Percentiles rank a stretch among this genome's conserved stretches.
These are phyloP conservation scores for Cerrena zonata DNA, from an alignment of 1,284 basidiomycete species.

Conservation along the genomic window DNA sequence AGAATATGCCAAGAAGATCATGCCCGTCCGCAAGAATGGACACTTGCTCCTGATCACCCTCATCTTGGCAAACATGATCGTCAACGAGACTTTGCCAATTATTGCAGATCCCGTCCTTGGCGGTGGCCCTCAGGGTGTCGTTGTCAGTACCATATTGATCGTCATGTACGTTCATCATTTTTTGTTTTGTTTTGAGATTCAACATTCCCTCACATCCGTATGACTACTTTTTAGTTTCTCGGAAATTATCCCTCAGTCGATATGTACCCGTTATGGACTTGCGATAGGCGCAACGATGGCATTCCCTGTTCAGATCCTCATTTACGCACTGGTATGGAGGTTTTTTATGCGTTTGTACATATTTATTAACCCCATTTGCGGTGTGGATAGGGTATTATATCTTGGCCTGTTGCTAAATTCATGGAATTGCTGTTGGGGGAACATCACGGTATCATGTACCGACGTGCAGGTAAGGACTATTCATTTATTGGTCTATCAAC, in stretches of 20 bases:
- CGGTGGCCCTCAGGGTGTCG: constrained; percentile 72
- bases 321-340: constrained; percentile 56
- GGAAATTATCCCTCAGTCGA: constrained; percentile 85
- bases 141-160: constrained; percentile 78
- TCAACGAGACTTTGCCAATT: constrained; percentile 85
- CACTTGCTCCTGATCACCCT: constrained; percentile 79
- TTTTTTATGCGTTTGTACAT: no score
- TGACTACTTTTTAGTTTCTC: constrained; percentile 50
- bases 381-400: constrained; percentile 70
- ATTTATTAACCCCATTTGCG: background rate
- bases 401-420: constrained; percentile 75
- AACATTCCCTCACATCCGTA: background rate
- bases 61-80: constrained; percentile 82
- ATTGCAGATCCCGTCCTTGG: constrained; percentile 84
- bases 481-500: no score
- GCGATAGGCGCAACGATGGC: constrained; percentile 87
- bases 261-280: constrained; percentile 87
- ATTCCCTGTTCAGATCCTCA: constrained; percentile 64
- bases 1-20: constrained; percentile 75
- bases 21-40: constrained; percentile 79
- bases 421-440: constrained; percentile 57
- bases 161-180: constrained; percentile 62
- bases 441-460: constrained; percentile 57
- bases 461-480: constrained; percentile 33
- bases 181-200: background rate